Base-by-base conservation (phyloP, 139 green algal genomes). In the Ettlia oleoabundans region DNA sequence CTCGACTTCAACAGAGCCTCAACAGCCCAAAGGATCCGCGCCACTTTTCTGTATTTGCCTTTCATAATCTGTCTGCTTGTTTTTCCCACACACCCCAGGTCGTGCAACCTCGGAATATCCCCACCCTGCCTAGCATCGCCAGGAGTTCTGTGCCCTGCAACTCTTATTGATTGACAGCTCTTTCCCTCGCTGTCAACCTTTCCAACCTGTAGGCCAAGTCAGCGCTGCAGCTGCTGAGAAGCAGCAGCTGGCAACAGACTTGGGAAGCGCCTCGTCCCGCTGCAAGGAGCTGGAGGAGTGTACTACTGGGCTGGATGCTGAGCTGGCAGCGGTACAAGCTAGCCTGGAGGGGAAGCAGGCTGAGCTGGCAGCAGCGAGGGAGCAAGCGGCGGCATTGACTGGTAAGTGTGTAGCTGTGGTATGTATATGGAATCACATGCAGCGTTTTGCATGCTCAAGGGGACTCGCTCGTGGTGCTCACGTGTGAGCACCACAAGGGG, bases 201-300 rank as follows among this genome's bases (percentile, higher is more conserved):
- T 47, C 73, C 30, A 4, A 30, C 24, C 9, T 77, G 67, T 66
- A 84, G 78, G 71, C 66, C 77, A 82, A 55, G n/a, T 87, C 38
- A 75, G 38, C 15, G 83, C 80, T 9, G 52, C 53, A 2, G 30
- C 21, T 33, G 30, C 83, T 15, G 52, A 81, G 53, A 41, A 21
- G 0, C 70, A 52, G 51, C n/a, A 77, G 55, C 53, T 76, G n/a
- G 32, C 85, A 75, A 58, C 77, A 3, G 24, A 37, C n/a, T 32
- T 74, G 32, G 70, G 71, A 19, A 22, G 47, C 9, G 55, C 51
- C 7, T 37, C 43, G 6, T 35, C 28, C 1, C 64, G 74, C 37
- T 63, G 47, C 33, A 22, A 61, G 30, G 40, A 70, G 30, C 40
- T 82, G 22, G 61, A 82, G 41, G 22, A 65, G 47, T 73, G 70